Conservation (phyloP, 2,329 filamentous ascomycete genomes). For the Rhynchosporium secalis region DNA sequence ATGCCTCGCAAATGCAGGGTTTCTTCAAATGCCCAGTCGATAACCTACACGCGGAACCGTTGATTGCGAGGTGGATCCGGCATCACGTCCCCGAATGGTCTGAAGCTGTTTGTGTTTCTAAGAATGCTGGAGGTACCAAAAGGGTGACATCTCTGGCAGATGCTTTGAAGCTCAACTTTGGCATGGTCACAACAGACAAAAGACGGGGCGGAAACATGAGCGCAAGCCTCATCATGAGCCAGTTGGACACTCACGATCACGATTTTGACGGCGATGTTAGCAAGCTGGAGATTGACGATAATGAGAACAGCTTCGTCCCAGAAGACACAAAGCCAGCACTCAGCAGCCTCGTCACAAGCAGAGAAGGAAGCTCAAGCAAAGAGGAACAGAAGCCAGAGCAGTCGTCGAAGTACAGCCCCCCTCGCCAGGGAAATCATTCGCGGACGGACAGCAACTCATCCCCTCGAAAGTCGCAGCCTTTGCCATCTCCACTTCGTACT, state of each 20-base stretch:
- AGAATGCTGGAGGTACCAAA: constrained; percentile 97
- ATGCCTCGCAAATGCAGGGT: constrained; percentile 98
- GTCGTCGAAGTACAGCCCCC: constrained; percentile 20
- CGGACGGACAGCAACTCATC: constrained; percentile 35
- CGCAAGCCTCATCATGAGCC: constrained; percentile 74
- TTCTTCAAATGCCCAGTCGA: constrained; percentile 98
- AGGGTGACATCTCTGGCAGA: constrained; percentile 94
- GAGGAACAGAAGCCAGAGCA: constrained; percentile 20
- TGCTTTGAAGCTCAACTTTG: constrained; percentile 94
- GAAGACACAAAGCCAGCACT: constrained; percentile 15
- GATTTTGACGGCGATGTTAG: constrained; percentile 43
- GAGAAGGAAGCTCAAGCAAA: constrained; percentile 2
- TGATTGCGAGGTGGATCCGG: constrained; percentile 94
- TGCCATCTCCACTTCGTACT: constrained; percentile 30
- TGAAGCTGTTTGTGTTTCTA: constrained; percentile 93
- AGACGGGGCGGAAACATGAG: constrained; percentile 67
- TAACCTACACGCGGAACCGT: constrained; percentile 92
- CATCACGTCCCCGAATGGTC: constrained; percentile 85
- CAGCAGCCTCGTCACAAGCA: constrained; percentile 20
- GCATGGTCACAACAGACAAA: constrained; percentile 86
- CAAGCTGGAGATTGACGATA: constrained; percentile 33
- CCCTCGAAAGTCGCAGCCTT: constrained; percentile 26
- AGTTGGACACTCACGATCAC: constrained; percentile 61
- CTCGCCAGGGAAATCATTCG: constrained; percentile 27
- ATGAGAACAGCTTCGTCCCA: constrained; percentile 17